Evolutionary conservation across 2,329 filamentous ascomycete species (phyloP), one percentile per base, ranked within the genome.

Genomic region (Fusarium sp.): DNA sequence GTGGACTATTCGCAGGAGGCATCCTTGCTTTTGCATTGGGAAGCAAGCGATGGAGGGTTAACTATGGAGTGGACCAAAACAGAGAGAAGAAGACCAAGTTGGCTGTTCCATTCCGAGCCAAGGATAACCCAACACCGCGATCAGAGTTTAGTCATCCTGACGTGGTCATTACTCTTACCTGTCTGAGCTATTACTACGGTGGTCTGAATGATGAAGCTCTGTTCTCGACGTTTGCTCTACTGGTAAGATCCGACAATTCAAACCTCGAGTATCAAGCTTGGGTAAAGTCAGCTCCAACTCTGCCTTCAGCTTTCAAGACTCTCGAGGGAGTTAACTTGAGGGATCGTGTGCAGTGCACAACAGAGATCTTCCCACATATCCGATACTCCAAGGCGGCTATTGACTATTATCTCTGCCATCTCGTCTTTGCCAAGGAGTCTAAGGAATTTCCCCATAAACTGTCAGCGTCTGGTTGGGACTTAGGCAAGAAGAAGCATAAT

Each of bases 391-490:
- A 88, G 61, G 76, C 74, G 0, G 80, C 80, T 0, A 82, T 93
- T 3, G 86, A 94, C 63, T 93, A 88, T 66, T 94, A 85, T 70
- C 74, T 94, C 0, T 75, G 77, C 0, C 74, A 81, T 7, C 72
- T 89, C 1, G 84, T 90, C 0, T 92, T 92, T 63, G 82, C 88
- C 0, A 87, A 82, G 31, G 84, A 89, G 21, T 83, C 87, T 62
- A 88, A 84, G 21, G 86, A 91, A 58, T 93, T 91, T 46, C 84
- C 85, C 0, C 55, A 81, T 11, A 92, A 91, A 61, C 76, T 93
- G 0, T 88, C 86, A 0, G 83, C 87, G 0, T 92, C 89, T 0
- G 90, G 88, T 0, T 93, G 90, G 90, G 89, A 93, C 61, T 77
- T 92, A 18, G 87, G 79, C 1, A 73, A 78, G 36, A 46, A 46